Evolutionary conservation across 352 stramenopile genomes (phyloP).

Genomic region (Thraustochytrium striatum): DNA sequence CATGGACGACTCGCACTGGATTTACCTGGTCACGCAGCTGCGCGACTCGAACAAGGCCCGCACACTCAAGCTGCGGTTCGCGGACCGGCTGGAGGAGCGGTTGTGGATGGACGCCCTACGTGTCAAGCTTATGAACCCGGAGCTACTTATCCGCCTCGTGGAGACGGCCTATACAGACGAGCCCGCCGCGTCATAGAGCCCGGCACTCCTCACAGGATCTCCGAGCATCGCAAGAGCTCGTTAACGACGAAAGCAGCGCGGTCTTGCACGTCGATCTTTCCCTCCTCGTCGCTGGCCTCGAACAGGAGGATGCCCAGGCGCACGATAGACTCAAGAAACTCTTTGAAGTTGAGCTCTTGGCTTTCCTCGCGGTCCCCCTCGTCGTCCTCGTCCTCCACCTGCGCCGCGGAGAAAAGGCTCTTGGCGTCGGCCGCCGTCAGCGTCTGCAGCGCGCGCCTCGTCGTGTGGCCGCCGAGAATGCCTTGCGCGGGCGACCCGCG

Average conservation of each 20-base stretch:
- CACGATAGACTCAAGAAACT: conserved; percentile 1
- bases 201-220: no score
- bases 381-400: conserved; percentile 9
- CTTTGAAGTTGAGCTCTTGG: conserved; percentile 25
- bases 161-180: conserved; percentile 35
- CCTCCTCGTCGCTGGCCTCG: no score
- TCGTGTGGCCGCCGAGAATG: no score
- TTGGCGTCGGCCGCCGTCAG: conserved; percentile 3
- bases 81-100: conserved; percentile 29
- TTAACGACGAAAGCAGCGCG: no score
- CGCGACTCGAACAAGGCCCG: conserved; percentile 27
- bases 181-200: no score
- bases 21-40: conserved; percentile 43
- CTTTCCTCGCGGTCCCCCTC: neutral
- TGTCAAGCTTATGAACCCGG: conserved; percentile 46
- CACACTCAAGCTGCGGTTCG: conserved; percentile 30
- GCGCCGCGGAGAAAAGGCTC: conserved; percentile 5
- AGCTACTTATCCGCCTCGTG: conserved; percentile 28
- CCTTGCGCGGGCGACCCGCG: no score
- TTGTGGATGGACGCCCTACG: conserved; percentile 29
- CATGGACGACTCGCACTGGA: conserved; percentile 38
- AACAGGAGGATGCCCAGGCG: neutral
- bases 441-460: no score
- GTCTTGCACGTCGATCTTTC: no score
- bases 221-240: no score